Conservation (phyloP, 169 alveolate species). For the Pseudocohnilembus persalinus region DNA sequence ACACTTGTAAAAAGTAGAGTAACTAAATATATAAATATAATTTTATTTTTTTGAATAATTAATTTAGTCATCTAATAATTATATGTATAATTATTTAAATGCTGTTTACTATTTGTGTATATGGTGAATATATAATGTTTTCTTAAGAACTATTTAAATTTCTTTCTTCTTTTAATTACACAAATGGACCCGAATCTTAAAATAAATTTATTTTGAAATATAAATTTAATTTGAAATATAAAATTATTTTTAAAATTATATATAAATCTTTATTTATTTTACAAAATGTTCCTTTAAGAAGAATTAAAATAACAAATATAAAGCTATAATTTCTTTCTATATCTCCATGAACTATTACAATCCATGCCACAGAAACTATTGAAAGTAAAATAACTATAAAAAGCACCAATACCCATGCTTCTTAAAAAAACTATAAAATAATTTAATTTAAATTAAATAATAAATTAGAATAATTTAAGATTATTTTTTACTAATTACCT, state of each 20-base stretch:
- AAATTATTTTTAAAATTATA: too few species aligned
- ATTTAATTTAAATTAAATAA: too few species aligned
- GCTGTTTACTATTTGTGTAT: background rate
- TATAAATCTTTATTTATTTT: too few species aligned
- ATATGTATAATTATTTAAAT: background rate
- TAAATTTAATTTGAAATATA: too few species aligned
- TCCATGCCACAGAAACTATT: background rate
- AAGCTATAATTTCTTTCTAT: background rate
- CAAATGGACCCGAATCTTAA: background rate
- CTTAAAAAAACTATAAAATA: background rate
- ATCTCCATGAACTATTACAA: background rate
- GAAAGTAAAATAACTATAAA: too few species aligned
- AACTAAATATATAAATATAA: too few species aligned
- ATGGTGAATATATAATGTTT: background rate
- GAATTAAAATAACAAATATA: background rate
- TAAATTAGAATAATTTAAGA: too few species aligned
- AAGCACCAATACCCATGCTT: background rate
- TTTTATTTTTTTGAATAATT: too few species aligned
- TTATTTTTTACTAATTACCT: too few species aligned
- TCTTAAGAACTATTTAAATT: too few species aligned
- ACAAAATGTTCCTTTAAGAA: background rate
- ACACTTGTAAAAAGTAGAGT: background rate
- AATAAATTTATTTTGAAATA: too few species aligned
- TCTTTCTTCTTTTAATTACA: background rate
- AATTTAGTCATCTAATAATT: too few species aligned